These are phyloP conservation scores for Artemisia annua DNA, from an alignment of 129 eudicot genomes.

Conservation along the genomic window DNA sequence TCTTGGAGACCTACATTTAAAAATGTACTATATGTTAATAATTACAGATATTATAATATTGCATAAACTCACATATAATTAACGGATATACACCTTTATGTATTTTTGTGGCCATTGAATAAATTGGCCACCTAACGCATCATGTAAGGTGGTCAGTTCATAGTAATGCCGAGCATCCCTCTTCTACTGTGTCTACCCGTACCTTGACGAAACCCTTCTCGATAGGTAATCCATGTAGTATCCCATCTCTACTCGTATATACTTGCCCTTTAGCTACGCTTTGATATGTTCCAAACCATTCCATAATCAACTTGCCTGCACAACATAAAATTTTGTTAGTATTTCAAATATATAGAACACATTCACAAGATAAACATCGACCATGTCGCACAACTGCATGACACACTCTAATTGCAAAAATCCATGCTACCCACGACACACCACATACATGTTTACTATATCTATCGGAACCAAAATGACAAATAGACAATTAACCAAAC, in stretches of 20 bases:
- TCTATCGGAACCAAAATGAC: conserved; percentile 13
- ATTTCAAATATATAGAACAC: no score
- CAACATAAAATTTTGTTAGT: no score
- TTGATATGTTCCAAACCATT: not conserved
- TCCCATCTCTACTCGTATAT: not conserved
- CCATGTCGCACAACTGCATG: no score
- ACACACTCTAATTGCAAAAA: not conserved
- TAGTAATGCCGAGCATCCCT: no score
- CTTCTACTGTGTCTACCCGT: not conserved
- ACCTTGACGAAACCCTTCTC: not conserved
- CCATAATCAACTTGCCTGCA: no score
- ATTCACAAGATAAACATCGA: no score
- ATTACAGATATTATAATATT: not conserved
- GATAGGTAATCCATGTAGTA: not conserved
- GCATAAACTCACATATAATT: not conserved
- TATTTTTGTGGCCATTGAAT: not conserved
- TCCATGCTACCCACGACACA: not conserved
- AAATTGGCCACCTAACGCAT: not conserved
- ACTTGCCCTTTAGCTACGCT: not conserved
- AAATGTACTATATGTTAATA: not conserved
- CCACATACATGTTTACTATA: conserved; percentile 18
- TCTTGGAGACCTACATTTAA: not conserved
- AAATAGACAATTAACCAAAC: not conserved
- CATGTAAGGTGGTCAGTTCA: not conserved
- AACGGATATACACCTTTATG: not conserved